Conservation (phyloP, 176 grass and related monocot species). For the Urochloa ruziziensis region DNA sequence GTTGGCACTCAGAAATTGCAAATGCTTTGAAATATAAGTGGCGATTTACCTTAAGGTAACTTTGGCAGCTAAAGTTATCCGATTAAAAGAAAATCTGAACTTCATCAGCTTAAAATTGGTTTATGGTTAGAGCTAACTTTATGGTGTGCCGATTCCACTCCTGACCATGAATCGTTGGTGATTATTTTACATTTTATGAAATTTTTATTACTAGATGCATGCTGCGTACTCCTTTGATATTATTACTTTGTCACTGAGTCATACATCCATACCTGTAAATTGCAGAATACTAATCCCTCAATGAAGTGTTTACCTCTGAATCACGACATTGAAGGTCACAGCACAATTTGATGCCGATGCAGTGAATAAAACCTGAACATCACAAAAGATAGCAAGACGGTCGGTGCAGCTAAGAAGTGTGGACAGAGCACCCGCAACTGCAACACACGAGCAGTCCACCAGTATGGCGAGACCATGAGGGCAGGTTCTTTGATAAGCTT, state of each 20-base stretch:
- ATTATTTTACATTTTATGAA: neutral
- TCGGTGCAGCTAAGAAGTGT: neutral
- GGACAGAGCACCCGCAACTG: neutral
- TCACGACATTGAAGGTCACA: neutral
- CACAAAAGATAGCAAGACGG: neutral
- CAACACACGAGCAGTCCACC: neutral
- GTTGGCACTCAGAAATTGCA: too few species aligned
- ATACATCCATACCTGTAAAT: neutral
- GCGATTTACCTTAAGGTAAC: too few species aligned
- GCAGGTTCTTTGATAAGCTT: neutral
- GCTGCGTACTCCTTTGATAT: neutral
- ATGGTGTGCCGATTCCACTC: neutral
- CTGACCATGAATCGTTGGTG: neutral
- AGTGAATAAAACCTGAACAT: constrained; percentile 14
- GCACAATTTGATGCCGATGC: neutral
- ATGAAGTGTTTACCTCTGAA: neutral
- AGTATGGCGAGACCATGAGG: neutral
- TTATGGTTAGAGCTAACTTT: neutral
- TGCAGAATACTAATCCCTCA: neutral
- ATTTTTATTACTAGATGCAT: neutral
- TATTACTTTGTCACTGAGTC: neutral
- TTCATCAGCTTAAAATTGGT: neutral
- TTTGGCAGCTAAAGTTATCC: neutral
- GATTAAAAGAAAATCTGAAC: neutral
- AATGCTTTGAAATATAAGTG: too few species aligned